A percentile compares a stretch with the other conserved stretches of the same genome.
These are phyloP conservation scores for Echeveria elegans DNA, from an alignment of 164 flowering plant genomes.

Conservation along the genomic window DNA sequence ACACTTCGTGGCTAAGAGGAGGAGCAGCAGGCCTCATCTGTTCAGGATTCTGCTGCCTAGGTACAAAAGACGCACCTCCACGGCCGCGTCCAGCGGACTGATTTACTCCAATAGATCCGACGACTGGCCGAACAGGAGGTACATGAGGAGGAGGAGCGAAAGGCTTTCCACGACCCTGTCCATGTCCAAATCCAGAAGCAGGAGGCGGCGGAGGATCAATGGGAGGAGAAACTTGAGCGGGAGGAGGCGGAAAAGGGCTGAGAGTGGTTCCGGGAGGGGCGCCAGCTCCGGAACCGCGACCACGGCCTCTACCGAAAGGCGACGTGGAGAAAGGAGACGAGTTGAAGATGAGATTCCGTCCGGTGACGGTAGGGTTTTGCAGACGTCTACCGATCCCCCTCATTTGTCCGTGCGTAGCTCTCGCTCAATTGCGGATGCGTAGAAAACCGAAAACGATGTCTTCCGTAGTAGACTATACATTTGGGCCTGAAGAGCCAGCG, in stretches of 20 bases:
- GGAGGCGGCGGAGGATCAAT: background rate
- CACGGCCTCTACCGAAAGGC: background rate
- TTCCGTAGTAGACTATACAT: no score
- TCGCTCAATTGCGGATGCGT: no score
- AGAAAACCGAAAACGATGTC: no score
- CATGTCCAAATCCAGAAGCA: background rate
- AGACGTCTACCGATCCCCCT: background rate
- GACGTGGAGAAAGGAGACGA: background rate
- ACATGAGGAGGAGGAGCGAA: background rate
- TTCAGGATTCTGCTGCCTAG: background rate
- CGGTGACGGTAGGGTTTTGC: background rate
- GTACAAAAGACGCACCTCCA: background rate
- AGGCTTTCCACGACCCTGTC: slow-evolving; percentile 6
- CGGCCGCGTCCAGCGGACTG: background rate
- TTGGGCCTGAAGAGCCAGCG: no score
- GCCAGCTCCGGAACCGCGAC: background rate
- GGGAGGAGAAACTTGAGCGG: background rate
- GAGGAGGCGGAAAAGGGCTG: background rate
- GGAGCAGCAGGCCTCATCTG: background rate
- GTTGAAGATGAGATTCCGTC: background rate
- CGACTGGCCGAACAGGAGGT: background rate
- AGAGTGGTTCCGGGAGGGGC: background rate
- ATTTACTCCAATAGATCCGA: background rate
- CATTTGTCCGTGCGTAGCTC: no score
- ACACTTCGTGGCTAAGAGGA: background rate